phyloP scores from a whole-genome alignment of 306 rosid genomes.

The Astragalus glycyphyllos region DNA sequence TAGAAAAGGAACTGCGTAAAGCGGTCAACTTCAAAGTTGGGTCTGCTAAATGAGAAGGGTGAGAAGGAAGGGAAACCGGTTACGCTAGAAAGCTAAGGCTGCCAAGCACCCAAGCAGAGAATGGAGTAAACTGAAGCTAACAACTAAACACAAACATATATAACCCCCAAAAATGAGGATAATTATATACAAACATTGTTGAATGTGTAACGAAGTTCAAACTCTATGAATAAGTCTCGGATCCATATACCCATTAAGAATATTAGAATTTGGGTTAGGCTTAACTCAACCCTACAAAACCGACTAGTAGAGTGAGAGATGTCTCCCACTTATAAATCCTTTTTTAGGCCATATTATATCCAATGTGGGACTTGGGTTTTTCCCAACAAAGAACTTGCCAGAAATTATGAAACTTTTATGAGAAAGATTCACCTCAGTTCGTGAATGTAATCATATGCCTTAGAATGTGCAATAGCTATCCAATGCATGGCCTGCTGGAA shows the following conservation, averaged over 20 bases:
- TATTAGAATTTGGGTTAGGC: too few relatives aligned
- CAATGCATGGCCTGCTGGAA: slow-evolving; percentile 97
- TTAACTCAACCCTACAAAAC: too few relatives aligned
- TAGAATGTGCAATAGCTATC: slow-evolving; percentile 88
- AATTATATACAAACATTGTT: slow-evolving; percentile 19
- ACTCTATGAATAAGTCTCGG: background rate
- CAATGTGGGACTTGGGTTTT: too few relatives aligned
- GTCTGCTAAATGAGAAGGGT: slow-evolving; percentile 21
- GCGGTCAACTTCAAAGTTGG: slow-evolving; percentile 32
- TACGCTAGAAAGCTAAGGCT: background rate
- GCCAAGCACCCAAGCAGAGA: slow-evolving; percentile 18
- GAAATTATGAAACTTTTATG: slow-evolving; percentile 40
- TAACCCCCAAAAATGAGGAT: slow-evolving; percentile 23
- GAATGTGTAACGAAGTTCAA: slow-evolving; percentile 19
- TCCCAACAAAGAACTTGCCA: slow-evolving; percentile 6
- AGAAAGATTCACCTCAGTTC: slow-evolving; percentile 64
- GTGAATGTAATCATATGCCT: slow-evolving; percentile 89
- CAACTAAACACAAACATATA: slow-evolving; percentile 3
- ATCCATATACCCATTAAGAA: slow-evolving; percentile 8
- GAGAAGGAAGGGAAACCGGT: slow-evolving; percentile 30
- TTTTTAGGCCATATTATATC: too few relatives aligned
- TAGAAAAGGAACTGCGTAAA: slow-evolving; percentile 30
- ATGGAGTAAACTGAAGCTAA: slow-evolving; percentile 9
- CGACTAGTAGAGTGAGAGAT: too few relatives aligned
- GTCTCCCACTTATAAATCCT: too few relatives aligned